phyloP scores from a whole-genome alignment of 179 eudicot genomes.

The Heliamphora ciliata region DNA sequence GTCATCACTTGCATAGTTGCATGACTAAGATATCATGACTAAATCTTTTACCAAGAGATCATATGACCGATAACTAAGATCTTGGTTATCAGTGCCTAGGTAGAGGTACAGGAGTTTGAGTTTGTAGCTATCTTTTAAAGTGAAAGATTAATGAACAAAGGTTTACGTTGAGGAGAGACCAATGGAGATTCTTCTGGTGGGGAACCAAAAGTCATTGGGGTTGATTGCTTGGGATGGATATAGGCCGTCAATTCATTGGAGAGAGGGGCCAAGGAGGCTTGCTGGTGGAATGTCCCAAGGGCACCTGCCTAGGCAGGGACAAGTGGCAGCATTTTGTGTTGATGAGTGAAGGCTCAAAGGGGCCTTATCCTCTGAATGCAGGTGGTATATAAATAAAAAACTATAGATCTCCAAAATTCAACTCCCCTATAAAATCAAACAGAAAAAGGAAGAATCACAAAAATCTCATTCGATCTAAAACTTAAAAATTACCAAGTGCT shows the following conservation, averaged over 20 bases:
- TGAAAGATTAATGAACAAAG: no score
- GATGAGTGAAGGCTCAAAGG: not conserved
- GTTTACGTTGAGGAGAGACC: not conserved
- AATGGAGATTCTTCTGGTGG: not conserved
- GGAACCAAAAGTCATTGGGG: not conserved
- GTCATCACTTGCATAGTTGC: no score
- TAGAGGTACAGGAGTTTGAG: not conserved
- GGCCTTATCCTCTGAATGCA: not conserved
- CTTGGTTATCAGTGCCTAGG: not conserved
- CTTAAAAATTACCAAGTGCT: not conserved
- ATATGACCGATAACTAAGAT: not conserved
- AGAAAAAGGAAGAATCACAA: not conserved
- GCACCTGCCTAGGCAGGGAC: not conserved
- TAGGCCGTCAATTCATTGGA: not conserved
- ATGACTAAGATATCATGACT: no score
- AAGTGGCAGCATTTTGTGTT: not conserved
- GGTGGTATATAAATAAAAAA: not conserved
- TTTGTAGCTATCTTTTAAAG: not conserved
- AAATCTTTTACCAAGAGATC: not conserved
- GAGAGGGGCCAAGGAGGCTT: not conserved
- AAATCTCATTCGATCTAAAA: not conserved
- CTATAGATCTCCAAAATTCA: not conserved
- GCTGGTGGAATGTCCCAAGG: not conserved
- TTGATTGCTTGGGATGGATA: not conserved
- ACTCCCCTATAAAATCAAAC: not conserved